Percentiles rank a stretch among this genome's conserved stretches.
phyloP scores from a whole-genome alignment of 2,329 filamentous ascomycete genomes.

The Colletotrichum lindemuthianum region DNA sequence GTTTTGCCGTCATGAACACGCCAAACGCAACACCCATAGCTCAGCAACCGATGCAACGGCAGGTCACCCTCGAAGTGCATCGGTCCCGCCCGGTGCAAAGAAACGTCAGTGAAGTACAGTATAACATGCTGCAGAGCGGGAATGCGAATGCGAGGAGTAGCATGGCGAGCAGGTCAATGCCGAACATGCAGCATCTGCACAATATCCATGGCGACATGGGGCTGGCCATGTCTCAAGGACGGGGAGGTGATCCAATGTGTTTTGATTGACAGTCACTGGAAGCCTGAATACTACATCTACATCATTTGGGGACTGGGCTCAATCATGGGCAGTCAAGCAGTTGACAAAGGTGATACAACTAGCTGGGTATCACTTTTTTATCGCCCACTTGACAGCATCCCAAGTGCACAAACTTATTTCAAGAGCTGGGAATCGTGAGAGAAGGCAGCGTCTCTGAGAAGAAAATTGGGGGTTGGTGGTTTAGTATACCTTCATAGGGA shows the following conservation, averaged over 20 bases:
- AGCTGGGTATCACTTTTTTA: too few species aligned
- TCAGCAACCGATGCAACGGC: constrained; percentile 51
- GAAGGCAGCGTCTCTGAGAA: too few species aligned
- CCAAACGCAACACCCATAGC: constrained; percentile 49
- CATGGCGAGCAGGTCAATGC: constrained; percentile 56
- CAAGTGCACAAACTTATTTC: too few species aligned
- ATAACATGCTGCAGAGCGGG: constrained; percentile 53
- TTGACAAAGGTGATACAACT: too few species aligned
- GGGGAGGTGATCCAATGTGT: constrained; percentile 59
- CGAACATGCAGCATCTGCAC: constrained; percentile 57
- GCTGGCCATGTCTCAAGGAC: constrained; percentile 57
- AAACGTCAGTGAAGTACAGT: constrained; percentile 47
- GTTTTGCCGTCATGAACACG: constrained; percentile 60
- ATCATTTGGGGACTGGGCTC: too few species aligned
- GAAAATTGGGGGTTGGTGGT: too few species aligned
- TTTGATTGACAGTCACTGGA: constrained; percentile 52
- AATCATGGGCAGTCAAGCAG: too few species aligned
- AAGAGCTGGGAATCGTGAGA: too few species aligned
- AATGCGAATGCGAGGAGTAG: constrained; percentile 50
- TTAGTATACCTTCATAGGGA: too few species aligned
- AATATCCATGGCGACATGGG: constrained; percentile 55
- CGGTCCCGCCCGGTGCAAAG: constrained; percentile 50
- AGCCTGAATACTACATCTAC: not conserved
- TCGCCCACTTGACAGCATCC: too few species aligned
- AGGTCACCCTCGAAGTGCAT: constrained; percentile 55